Conservation (phyloP, 805 yeast genomes). For the Schizosaccharomyces osmophilus region DNA sequence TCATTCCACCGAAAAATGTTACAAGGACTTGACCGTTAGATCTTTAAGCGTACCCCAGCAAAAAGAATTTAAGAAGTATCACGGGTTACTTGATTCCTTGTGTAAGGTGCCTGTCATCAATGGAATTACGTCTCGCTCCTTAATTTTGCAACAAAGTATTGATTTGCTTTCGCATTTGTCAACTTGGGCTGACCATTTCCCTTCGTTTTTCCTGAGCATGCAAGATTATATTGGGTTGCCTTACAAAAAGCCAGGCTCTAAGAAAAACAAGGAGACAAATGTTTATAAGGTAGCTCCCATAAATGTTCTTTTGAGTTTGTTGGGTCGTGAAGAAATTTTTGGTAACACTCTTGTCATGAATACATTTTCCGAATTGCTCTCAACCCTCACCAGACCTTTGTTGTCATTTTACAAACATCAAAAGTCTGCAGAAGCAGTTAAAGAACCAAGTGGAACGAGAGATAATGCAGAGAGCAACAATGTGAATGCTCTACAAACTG, state of each 20-base stretch:
- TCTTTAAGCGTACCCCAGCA: slow-evolving; percentile 31
- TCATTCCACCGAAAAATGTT: slow-evolving; percentile 28
- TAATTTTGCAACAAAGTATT: slow-evolving; percentile 52
- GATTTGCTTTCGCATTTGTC: slow-evolving; percentile 51
- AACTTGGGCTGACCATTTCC: slow-evolving; percentile 38
- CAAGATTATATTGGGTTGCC: slow-evolving; percentile 25
- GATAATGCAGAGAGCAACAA: neutral
- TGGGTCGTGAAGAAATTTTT: slow-evolving; percentile 38
- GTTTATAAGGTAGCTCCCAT: slow-evolving; percentile 29
- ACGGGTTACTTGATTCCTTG: slow-evolving; percentile 4
- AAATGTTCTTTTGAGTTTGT: slow-evolving; percentile 35
- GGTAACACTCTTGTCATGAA: slow-evolving; percentile 61
- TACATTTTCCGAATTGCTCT: slow-evolving; percentile 45
- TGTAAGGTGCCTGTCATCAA: neutral
- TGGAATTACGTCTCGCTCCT: slow-evolving; percentile 35
- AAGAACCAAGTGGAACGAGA: neutral
- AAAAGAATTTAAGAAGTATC: slow-evolving; percentile 8
- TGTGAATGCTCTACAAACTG: neutral
- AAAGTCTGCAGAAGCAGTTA: slow-evolving; percentile 9
- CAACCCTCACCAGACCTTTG: slow-evolving; percentile 53
- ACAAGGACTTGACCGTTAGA: neutral
- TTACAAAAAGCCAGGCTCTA: slow-evolving; percentile 15
- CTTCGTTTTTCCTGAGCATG: slow-evolving; percentile 55
- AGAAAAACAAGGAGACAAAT: slow-evolving; percentile 15
- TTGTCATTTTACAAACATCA: slow-evolving; percentile 24